These are phyloP conservation scores for Solanum neorickii DNA, from an alignment of 257 asterid species.

Conservation along the genomic window DNA sequence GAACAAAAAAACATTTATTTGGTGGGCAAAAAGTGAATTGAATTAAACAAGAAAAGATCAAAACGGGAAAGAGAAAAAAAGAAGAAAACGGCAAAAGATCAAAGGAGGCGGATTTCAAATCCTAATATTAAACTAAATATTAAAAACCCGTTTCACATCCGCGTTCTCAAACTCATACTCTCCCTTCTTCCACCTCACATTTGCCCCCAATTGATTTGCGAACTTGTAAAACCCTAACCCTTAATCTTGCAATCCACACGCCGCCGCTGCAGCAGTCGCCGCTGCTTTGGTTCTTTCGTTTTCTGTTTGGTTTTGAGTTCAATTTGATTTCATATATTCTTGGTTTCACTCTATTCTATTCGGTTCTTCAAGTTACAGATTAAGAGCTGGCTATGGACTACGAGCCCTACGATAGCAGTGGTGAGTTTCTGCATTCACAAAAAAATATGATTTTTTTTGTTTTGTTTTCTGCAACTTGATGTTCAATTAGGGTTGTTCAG, in stretches of 20 bases:
- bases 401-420: constrained; percentile 63
- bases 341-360: background rate
- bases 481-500: background rate
- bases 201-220: constrained; percentile 11
- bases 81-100: background rate
- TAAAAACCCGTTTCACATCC: constrained; percentile 42
- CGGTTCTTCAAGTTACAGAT: background rate
- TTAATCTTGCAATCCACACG: background rate
- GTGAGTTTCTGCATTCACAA: constrained; percentile 20
- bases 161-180: constrained; percentile 11
- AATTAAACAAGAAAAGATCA: background rate
- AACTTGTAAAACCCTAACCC: constrained; percentile 8
- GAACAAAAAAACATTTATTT: background rate
- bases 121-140: constrained; percentile 15
- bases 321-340: background rate
- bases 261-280: background rate
- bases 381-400: constrained; percentile 51
- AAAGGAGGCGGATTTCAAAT: constrained; percentile 39
- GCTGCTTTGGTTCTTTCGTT: background rate
- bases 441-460: background rate
- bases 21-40: background rate
- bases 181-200: background rate
- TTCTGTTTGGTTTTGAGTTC: background rate
- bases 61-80: background rate
- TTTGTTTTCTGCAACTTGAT: background rate